Percentiles rank a stretch among this genome's conserved stretches.
These are phyloP conservation scores for Fraxinus dipetala DNA, from an alignment of 305 asterid species.

Conservation along the genomic window DNA sequence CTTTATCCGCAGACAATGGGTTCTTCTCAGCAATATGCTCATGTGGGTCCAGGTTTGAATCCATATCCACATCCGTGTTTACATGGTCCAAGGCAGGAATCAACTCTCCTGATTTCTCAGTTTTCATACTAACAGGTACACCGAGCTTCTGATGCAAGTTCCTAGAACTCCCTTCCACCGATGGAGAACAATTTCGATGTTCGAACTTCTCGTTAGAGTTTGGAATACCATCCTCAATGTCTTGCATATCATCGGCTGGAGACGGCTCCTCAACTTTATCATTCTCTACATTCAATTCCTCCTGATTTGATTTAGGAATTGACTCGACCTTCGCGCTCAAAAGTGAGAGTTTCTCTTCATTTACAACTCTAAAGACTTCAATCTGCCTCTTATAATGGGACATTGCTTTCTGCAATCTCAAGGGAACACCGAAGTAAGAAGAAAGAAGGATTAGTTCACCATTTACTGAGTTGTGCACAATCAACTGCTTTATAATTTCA, in stretches of 20 bases:
- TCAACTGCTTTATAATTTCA: not conserved
- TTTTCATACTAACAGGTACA: constrained; percentile 23
- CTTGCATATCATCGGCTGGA: constrained; percentile 29
- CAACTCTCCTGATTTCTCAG: constrained; percentile 35
- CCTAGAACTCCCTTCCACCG: constrained; percentile 27
- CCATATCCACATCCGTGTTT: constrained; percentile 26
- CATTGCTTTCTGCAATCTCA: constrained; percentile 67
- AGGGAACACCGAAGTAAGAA: not conserved
- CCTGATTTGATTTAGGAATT: constrained; percentile 29
- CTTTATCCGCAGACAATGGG: constrained; percentile 28
- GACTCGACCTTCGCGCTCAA: constrained; percentile 17
- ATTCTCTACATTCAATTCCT: constrained; percentile 27
- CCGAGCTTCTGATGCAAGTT: constrained; percentile 27
- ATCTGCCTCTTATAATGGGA: constrained; percentile 60
- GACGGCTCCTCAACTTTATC: constrained; percentile 31
- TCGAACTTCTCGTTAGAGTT: constrained; percentile 26
- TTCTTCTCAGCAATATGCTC: constrained; percentile 21
- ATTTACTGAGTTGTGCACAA: not conserved
- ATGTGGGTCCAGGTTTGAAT: constrained; percentile 19
- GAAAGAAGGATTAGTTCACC: not conserved
- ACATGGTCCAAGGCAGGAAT: constrained; percentile 19
- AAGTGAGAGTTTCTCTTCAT: constrained; percentile 29
- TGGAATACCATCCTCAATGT: constrained; percentile 27
- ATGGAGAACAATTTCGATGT: constrained; percentile 22
- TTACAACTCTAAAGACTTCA: constrained; percentile 28